Evolutionary conservation across 1,139 yeast species (phyloP), one percentile per base, ranked within the genome.

Genomic region (Yamadazyma kanchanaburiensis): DNA sequence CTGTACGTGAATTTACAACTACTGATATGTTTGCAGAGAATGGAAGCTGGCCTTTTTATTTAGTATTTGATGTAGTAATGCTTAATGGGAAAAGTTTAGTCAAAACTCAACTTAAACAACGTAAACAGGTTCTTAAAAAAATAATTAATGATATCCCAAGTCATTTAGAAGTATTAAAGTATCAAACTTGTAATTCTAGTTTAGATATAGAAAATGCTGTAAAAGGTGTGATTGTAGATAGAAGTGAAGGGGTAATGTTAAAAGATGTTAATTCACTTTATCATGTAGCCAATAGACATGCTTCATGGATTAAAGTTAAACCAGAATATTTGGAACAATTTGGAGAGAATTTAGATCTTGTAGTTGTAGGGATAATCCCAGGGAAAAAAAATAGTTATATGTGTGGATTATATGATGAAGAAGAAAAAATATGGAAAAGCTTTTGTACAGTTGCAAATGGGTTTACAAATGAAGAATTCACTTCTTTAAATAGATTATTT

Each of bases 401-500:
- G 47, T 82, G 94, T 55, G 96, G 91, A 0, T 53, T 89, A 18
- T 61, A 61, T 25, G 67, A 65, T 23, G 43, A 45, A 13, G 51
- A 53, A 13, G 60, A 57, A 6, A 53, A 54, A 4, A 42, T 51
- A 4, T 64, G 52, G 45, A 51, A 74, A 40, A 75, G 94, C 12
- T 81, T 91, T 39, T 83, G 95, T 44, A 71, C 75, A 22, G 86
- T 88, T 22, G 94, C 95, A 0, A 88, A 89, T 48, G 97, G 97
- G 0, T 77, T 91, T 41, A 74, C 85, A 7, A 56, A 61, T 4
- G 72, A 67, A 1, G 91, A 83, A 34, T 80, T 70, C 39, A 71
- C 71, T 22, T 65, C 64, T 31, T 80, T 91, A 21, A 75, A 74
- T 25, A 62, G 77, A 15, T 37, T 63, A 8, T 77, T 94, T 0